Conservation (phyloP, 768 basidiomycete genomes). For the Mrakia frigida region DNA sequence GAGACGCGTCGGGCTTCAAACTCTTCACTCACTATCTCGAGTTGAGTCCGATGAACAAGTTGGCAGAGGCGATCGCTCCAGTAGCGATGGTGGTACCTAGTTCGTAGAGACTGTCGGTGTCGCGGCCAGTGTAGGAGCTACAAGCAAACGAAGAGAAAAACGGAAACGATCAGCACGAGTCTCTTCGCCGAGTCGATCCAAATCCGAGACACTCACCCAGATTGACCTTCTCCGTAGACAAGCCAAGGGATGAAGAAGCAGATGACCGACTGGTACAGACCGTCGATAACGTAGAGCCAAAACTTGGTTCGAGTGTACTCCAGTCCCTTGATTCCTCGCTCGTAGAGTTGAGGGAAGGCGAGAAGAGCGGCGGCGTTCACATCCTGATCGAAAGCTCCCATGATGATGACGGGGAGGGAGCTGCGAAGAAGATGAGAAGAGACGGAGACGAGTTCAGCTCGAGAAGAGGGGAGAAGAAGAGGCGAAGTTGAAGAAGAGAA, state of each 20-base stretch:
- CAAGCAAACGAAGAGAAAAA: no score
- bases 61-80: conserved; percentile 80
- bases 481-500: no score
- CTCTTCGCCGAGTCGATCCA: no score
- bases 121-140: conserved; percentile 54
- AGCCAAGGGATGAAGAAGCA: conserved; percentile 57
- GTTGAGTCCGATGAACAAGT: conserved; percentile 82
- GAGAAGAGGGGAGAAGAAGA: no score
- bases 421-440: background rate
- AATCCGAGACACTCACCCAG: conserved; percentile 42
- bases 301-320: conserved; percentile 90
- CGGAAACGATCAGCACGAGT: no score
- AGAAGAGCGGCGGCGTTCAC: conserved; percentile 81
- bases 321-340: conserved; percentile 84
- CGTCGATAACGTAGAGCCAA: conserved; percentile 92
- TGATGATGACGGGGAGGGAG: conserved; percentile 79
- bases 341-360: conserved; percentile 91
- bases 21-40: conserved; percentile 55
- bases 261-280: conserved; percentile 76
- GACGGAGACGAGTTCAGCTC: background rate
- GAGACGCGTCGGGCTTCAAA: background rate
- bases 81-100: conserved; percentile 88
- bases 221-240: conserved; percentile 54
- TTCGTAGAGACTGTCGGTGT: conserved; percentile 73
- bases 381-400: conserved; percentile 97